Conservation (phyloP, 345 rosid species). For the Eutrema yunnanense region DNA sequence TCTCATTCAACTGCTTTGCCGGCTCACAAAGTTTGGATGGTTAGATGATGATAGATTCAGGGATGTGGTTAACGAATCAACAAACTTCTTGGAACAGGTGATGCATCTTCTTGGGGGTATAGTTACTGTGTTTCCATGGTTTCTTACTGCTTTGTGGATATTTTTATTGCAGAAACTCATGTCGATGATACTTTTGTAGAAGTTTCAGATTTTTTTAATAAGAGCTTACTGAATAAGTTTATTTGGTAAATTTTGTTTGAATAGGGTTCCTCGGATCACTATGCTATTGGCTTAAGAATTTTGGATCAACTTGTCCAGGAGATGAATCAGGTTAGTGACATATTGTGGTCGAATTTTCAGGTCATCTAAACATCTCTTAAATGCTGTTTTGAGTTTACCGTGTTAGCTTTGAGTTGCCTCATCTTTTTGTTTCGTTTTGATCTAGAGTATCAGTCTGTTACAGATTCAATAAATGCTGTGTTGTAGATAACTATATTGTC, state of each 20-base stretch:
- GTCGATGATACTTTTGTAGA: slow-evolving; percentile 5
- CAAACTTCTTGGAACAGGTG: slow-evolving; percentile 88
- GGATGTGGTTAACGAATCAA: slow-evolving; percentile 79
- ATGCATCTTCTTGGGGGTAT: slow-evolving; percentile 6
- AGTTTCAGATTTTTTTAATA: neutral
- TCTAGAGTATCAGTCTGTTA: neutral
- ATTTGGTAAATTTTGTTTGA: slow-evolving; percentile 5
- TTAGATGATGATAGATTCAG: slow-evolving; percentile 93
- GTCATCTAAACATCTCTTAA: neutral
- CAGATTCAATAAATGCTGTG: neutral
- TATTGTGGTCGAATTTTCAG: neutral
- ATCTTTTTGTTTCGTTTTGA: neutral
- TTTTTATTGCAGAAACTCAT: neutral
- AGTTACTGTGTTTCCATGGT: slow-evolving; percentile 10
- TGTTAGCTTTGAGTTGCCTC: slow-evolving; percentile 5
- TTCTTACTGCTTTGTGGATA: slow-evolving; percentile 14
- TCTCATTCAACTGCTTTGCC: slow-evolving; percentile 80
- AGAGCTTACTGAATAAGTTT: slow-evolving; percentile 11
- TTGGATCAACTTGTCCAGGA: slow-evolving; percentile 94
- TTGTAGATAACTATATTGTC: neutral
- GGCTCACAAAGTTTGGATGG: slow-evolving; percentile 98
- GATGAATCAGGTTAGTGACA: slow-evolving; percentile 86
- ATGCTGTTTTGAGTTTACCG: no score
- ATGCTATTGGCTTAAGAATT: slow-evolving; percentile 91
- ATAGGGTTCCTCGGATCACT: slow-evolving; percentile 84